Conservation (phyloP, 495 filamentous ascomycete species). For the Aspergillus heteromorphus region DNA sequence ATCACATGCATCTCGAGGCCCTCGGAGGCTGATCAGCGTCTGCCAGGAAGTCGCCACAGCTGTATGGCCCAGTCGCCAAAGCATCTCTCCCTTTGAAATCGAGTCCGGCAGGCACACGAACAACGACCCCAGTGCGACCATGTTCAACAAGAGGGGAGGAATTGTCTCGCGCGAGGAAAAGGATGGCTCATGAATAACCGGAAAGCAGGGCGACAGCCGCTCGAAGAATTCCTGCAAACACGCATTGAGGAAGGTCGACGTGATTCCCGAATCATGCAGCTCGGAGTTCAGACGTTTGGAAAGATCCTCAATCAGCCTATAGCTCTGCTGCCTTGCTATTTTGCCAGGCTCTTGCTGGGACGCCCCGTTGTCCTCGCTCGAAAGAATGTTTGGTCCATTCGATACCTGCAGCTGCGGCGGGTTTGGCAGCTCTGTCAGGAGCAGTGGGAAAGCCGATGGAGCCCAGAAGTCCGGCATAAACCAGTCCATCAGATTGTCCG, state of each 20-base stretch:
- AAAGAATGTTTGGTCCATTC: background rate
- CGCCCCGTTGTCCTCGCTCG: background rate
- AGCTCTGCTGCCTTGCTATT: constrained; percentile 9
- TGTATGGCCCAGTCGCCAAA: constrained; percentile 17
- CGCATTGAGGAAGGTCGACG: constrained; percentile 12
- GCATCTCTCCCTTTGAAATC: constrained; percentile 12
- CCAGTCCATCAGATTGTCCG: constrained; percentile 13
- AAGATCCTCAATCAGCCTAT: constrained; percentile 13
- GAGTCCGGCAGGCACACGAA: constrained; percentile 12
- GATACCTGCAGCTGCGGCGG: background rate
- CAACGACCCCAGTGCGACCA: constrained; percentile 16
- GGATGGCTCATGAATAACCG: constrained; percentile 13
- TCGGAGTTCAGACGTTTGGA: constrained; percentile 14
- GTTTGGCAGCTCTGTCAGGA: background rate
- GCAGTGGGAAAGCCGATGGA: constrained; percentile 2
- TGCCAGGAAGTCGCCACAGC: constrained; percentile 18
- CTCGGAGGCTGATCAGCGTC: constrained; percentile 8
- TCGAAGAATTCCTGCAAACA: constrained; percentile 17
- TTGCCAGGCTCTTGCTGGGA: constrained; percentile 5
- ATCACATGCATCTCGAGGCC: constrained; percentile 16
- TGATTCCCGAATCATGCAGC: constrained; percentile 13
- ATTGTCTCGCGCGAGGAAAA: constrained; percentile 10
- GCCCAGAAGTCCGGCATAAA: constrained; percentile 12
- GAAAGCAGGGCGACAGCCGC: constrained; percentile 11
- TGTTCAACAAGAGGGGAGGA: constrained; percentile 15